Conservation (phyloP, 2,329 filamentous ascomycete species). For the Macrophomina tecta region DNA sequence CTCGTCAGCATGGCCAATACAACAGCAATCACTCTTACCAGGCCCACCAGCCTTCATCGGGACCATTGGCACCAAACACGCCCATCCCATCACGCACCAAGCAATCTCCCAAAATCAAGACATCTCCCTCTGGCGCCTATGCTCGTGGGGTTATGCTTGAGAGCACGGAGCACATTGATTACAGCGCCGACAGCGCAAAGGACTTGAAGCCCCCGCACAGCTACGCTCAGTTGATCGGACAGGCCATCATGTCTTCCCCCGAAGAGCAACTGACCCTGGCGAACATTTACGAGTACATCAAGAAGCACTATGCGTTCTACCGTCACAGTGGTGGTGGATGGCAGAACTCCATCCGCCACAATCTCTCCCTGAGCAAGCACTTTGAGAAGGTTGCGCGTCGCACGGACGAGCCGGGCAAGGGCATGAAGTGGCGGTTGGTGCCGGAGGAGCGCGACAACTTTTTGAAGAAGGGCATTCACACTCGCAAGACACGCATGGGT, state of each 20-base stretch:
- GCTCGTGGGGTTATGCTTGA: constrained; percentile 59
- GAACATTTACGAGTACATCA: constrained; percentile 94
- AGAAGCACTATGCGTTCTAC: constrained; percentile 90
- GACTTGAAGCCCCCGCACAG: constrained; percentile 96
- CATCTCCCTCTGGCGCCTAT: constrained; percentile 53
- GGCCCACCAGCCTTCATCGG: constrained; percentile 21
- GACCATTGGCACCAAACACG: constrained; percentile 33
- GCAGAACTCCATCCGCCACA: constrained; percentile 97
- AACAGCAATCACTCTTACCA: constrained; percentile 17
- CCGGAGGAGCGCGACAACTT: constrained; percentile 86
- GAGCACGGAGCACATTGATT: constrained; percentile 67
- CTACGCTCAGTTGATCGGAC: constrained; percentile 95
- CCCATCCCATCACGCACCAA: constrained; percentile 45
- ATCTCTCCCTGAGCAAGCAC: constrained; percentile 90
- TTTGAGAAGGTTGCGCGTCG: constrained; percentile 93
- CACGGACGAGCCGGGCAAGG: constrained; percentile 95
- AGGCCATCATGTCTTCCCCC: constrained; percentile 85
- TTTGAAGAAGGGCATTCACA: constrained; percentile 68
- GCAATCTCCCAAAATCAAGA: constrained; percentile 46
- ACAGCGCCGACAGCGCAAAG: constrained; percentile 81
- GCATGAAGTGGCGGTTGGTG: constrained; percentile 98
- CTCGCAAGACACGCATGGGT: constrained; percentile 49
- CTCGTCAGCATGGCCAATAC: constrained; percentile 27
- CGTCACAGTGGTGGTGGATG: constrained; percentile 84
- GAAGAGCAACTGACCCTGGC: constrained; percentile 90